Conservation (phyloP, 176 grass and related monocot species). For the Cenchrus fungigraminus region DNA sequence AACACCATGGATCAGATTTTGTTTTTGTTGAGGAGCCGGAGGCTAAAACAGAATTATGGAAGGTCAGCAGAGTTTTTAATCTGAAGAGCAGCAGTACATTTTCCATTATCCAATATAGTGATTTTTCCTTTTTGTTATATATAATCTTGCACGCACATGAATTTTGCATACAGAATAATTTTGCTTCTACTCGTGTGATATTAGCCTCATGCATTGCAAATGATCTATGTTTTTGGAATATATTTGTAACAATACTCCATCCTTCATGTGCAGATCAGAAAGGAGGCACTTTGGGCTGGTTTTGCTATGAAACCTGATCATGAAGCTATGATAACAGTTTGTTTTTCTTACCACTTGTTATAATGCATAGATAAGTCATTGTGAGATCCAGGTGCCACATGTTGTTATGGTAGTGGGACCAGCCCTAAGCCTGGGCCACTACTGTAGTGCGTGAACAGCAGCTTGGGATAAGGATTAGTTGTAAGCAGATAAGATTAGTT, state of each 20-base stretch:
- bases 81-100: constrained; percentile 10
- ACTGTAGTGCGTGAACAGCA: no score
- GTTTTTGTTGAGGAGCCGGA: constrained; percentile 80
- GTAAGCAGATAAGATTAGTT: no score
- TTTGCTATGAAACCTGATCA: constrained; percentile 87
- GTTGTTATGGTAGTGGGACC: no score
- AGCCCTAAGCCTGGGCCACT: no score
- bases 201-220: not conserved
- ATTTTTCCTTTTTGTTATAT: constrained; percentile 1
- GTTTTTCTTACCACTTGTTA: constrained; percentile 52
- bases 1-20: constrained; percentile 94
- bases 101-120: not conserved
- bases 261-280: constrained; percentile 71
- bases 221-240: constrained; percentile 17
- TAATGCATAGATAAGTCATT: constrained; percentile 11
- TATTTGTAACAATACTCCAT: constrained; percentile 28
- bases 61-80: constrained; percentile 52
- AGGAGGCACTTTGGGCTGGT: constrained; percentile 96
- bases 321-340: constrained; percentile 96
- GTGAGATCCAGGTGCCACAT: not conserved
- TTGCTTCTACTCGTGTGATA: not conserved
- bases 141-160: constrained; percentile 1
- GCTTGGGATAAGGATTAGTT: no score
- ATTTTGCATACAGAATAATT: not conserved
- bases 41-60: constrained; percentile 87